A percentile compares a stretch with the other conserved stretches of the same genome.
phyloP scores from a whole-genome alignment of 306 rosid species.

The Coriaria nepalensis region DNA sequence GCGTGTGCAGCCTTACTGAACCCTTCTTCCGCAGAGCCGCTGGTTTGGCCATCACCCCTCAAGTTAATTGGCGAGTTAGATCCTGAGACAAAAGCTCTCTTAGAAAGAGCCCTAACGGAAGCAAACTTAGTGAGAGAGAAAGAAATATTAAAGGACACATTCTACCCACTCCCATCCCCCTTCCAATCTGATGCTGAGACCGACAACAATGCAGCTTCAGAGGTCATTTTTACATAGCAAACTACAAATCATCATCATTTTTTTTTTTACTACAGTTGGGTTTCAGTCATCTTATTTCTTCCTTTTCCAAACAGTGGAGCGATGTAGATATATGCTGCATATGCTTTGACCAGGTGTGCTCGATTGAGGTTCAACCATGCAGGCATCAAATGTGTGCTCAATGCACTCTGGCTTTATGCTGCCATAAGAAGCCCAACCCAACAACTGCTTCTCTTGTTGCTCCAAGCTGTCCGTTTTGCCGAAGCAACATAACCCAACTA shows the following conservation, averaged over 20 bases:
- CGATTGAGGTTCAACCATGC: conserved; percentile 75
- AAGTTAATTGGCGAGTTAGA: conserved; percentile 81
- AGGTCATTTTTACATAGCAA: too few relatives aligned
- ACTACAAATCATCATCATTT: too few relatives aligned
- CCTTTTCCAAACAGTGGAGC: too few relatives aligned
- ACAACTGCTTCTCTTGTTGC: conserved; percentile 26
- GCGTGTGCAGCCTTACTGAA: conserved; percentile 67
- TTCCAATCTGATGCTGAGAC: conserved; percentile 19
- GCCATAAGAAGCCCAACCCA: conserved; percentile 72
- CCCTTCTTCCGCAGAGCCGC: conserved; percentile 80
- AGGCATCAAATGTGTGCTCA: conserved; percentile 93
- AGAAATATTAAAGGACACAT: conserved; percentile 29
- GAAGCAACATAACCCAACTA: conserved; percentile 53
- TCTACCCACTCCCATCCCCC: too few relatives aligned
- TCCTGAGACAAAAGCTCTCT: conserved; percentile 63
- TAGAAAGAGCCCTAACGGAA: conserved; percentile 71
- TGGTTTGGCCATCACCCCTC: conserved; percentile 88
- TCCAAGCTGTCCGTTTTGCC: conserved; percentile 80
- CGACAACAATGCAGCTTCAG: conserved; percentile 24
- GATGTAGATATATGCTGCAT: conserved; percentile 66
- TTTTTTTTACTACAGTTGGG: too few relatives aligned
- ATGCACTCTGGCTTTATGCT: conserved; percentile 78
- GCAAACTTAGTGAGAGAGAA: conserved; percentile 83
- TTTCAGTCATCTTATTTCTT: too few relatives aligned
- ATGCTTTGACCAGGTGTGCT: conserved; percentile 84